Evolutionary conservation across 208 protist genomes (phyloP), one percentile per base, ranked within the genome.

Genomic region (Herpetomonas tarakana): DNA sequence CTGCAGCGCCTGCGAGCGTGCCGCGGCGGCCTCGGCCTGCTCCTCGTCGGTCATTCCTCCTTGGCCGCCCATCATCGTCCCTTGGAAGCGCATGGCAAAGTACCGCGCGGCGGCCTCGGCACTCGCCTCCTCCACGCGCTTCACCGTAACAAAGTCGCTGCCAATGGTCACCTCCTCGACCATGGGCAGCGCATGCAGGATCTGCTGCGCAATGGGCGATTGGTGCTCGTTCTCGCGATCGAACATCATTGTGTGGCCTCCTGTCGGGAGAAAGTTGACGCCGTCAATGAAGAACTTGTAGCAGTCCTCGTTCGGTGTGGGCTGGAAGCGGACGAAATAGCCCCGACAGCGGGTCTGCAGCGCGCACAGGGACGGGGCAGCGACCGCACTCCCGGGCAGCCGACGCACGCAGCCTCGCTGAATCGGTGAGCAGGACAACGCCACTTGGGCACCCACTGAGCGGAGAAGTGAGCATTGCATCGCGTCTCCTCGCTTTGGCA

Each of bases 91-190:
- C 51, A 77, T 78, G 26, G 77, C 81, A 62, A 90, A 90, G 62
- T 81, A 75, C 22, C 68, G 68, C 21, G 78, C 89, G 18, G 82
- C 89, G 4, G 76, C 83, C 39, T 52, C 78, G 26, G 80, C 72
- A 49, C 88, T 70, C 12, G 68, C 62, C 52, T 71, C 58, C 45
- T 86, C 81, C 2, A 93, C 86, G 16, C 84, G 81, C 24, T 76
- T 70, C 52, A 96, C 86, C 21, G 89, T 96, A 45, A 96, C 73
- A 60, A 96, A 96, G 35, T 60, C 52, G 7, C 24, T 19, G 4
- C 86, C 86, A 26, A 96, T 71, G 0, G 89, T 93, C 16, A 96
- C 89, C 67, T 93, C 89, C 76, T 96, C 82, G 45, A 96, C 82
- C 86, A 93, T 93, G 9, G 89, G 89, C 41, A 96, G 64, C 18